A percentile compares a stretch with the other conserved stretches of the same genome.
phyloP scores from a whole-genome alignment of 2,329 filamentous ascomycete genomes.

The Westerdykella sp. region DNA sequence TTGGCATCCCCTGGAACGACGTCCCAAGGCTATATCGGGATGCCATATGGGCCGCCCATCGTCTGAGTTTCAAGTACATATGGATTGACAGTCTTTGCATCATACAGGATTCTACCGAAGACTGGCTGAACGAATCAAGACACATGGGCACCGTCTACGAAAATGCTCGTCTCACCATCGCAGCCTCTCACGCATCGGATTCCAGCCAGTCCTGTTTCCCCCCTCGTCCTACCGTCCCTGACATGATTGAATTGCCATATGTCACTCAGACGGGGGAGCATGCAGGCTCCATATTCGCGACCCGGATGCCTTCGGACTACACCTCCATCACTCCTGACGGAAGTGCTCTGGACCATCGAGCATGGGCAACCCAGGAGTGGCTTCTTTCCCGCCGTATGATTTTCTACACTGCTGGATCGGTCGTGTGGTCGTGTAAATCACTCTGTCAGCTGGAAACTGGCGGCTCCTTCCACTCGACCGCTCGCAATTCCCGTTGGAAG shows the following conservation, averaged over 20 bases:
- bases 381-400: conserved; percentile 15
- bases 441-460: conserved; percentile 18
- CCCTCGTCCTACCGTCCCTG: conserved; percentile 3
- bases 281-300: conserved; percentile 10
- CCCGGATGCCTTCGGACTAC: conserved; percentile 10
- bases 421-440: conserved; percentile 18
- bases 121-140: conserved; percentile 11
- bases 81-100: conserved; percentile 9
- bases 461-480: conserved; percentile 14
- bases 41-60: conserved; percentile 6
- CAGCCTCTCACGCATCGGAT: conserved; percentile 13
- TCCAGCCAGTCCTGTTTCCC: conserved; percentile 14
- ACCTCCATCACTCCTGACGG: conserved; percentile 10
- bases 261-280: conserved; percentile 5
- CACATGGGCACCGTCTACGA: conserved; percentile 10
- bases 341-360: conserved; percentile 11
- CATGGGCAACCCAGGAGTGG: conserved; percentile 18
- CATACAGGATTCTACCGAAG: conserved; percentile 7
- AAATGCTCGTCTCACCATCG: conserved; percentile 9
- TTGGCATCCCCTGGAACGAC: conserved; percentile 27
- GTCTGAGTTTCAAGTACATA: conserved; percentile 6
- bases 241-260: conserved; percentile 10
- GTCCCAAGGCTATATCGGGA: conserved; percentile 7
- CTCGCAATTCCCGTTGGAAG: conserved; percentile 18
- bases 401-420: conserved; percentile 14